A percentile compares a stretch with the other conserved stretches of the same genome.
Evolutionary conservation across 148 eudicot genomes (phyloP).

Genomic region (Amaranthus hypochondriacus): DNA sequence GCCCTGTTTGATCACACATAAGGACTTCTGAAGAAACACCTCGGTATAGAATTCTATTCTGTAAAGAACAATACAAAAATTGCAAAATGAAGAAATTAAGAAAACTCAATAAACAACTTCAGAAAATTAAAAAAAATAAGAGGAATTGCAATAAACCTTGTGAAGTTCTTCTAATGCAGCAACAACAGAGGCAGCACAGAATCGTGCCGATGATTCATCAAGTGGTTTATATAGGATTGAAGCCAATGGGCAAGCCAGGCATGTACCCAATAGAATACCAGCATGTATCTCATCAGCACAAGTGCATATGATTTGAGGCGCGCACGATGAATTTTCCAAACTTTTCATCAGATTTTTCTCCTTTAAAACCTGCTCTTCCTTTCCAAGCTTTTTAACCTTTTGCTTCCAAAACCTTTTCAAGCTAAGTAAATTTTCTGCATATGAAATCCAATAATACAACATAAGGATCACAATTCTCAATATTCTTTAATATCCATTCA

Average conservation of each 20-base stretch:
- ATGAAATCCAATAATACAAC: background rate
- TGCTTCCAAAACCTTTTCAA: slow-evolving; percentile 80
- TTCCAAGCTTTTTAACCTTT: slow-evolving; percentile 70
- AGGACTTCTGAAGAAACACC: slow-evolving; percentile 90
- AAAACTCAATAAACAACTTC: background rate
- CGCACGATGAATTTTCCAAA: slow-evolving; percentile 41
- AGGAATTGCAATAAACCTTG: slow-evolving; percentile 39
- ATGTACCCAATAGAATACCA: slow-evolving; percentile 68
- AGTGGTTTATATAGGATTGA: slow-evolving; percentile 63
- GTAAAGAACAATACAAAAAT: slow-evolving; percentile 20
- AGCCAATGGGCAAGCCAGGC: slow-evolving; percentile 63
- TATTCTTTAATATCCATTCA: too few species aligned
- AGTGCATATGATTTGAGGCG: slow-evolving; percentile 79
- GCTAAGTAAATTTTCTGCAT: slow-evolving; percentile 57
- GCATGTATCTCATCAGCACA: slow-evolving; percentile 72
- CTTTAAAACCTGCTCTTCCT: slow-evolving; percentile 64
- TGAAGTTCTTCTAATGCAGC: slow-evolving; percentile 69
- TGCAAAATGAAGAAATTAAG: background rate
- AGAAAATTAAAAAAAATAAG: background rate
- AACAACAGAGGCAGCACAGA: slow-evolving; percentile 84
- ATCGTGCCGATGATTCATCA: slow-evolving; percentile 68
- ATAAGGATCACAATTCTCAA: background rate
- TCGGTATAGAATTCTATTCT: slow-evolving; percentile 80
- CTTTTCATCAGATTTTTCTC: slow-evolving; percentile 69
- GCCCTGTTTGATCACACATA: slow-evolving; percentile 76